phyloP scores from a whole-genome alignment of 164 flowering plant genomes.

The Berberis vulgaris region DNA sequence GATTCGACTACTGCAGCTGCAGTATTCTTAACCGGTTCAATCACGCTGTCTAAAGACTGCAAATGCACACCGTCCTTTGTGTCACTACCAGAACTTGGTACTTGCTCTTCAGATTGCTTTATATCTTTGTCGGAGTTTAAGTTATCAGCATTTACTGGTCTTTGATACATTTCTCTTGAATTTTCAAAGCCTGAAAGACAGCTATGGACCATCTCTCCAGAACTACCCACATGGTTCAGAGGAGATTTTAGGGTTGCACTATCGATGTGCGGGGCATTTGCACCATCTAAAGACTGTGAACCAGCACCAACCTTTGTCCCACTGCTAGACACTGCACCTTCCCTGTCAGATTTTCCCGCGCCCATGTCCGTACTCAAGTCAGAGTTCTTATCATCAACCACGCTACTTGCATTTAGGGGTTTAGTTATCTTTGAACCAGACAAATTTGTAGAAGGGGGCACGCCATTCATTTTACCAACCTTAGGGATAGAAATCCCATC shows the following conservation, averaged over 20 bases:
- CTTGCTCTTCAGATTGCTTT: neutral
- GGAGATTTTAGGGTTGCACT: neutral
- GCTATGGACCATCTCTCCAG: constrained; percentile 9
- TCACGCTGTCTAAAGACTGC: neutral
- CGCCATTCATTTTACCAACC: no score
- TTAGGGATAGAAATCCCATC: no score
- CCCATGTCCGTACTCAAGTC: neutral
- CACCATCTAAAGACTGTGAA: neutral
- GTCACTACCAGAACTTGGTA: neutral
- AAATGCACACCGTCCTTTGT: neutral
- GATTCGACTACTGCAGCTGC: neutral
- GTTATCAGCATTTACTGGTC: no score
- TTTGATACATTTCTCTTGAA: no score
- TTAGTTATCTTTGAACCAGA: no score
- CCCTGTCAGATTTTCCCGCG: neutral
- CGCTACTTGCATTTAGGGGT: neutral
- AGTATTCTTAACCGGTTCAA: neutral
- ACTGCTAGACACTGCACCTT: neutral
- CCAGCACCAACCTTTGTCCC: neutral
- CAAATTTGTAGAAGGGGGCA: no score
- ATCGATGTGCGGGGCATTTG: neutral
- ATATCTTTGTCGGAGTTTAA: neutral
- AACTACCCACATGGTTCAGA: constrained; percentile 12
- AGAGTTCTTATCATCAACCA: neutral
- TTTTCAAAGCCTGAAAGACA: no score